Base-by-base conservation (phyloP, 495 filamentous ascomycete genomes). In the Tirmania nivea region DNA sequence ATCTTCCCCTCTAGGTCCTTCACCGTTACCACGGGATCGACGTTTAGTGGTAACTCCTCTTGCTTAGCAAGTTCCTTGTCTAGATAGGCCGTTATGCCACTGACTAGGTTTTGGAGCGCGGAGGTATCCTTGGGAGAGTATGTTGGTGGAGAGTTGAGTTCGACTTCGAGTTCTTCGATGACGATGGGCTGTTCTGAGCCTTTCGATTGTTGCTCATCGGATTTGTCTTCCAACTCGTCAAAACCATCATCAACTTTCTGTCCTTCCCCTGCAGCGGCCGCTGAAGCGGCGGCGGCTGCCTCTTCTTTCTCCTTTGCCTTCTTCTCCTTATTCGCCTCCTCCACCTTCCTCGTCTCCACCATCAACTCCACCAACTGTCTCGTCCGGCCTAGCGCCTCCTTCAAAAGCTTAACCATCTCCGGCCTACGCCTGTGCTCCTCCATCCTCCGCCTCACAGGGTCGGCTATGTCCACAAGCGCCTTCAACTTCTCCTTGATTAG, bases 401-500 rank as follows among this genome's bases (percentile, higher is more conserved):
- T 70, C 25, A 89, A 69, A 9, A 66, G 56, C 57, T 80, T 73
- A 52, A 94, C 62, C 19, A 79, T 69, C 31, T 75, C 78, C 8
- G n/a, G 82, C 79, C 62, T 59, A 14, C 68, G 59, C 48, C 72
- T 67, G 39, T 71, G 66, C 52, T 68, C 66, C 47, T 70, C 57
- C 54, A 70, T 69, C 51, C 72, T 57, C 11, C 66, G 62, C 12
- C 67, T 64, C 35, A 80, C 66, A n/a, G 70, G 70, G 53, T 73
- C 68, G 48, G 69, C 68, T 45, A 72, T 70, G 55, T 71, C 69
- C 48, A 25, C 2, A 47, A 90, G 73, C 39, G 73, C 75, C 63
- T 81, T 80, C 42, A 92, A 74, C 54, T 77, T 80, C 25, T 73
- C 71, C 63, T 78, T 80, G 64, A 94, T 74, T 19, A 77, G 79